phyloP scores from a whole-genome alignment of 345 rosid species.

The Eucalyptus erythrocorys region DNA sequence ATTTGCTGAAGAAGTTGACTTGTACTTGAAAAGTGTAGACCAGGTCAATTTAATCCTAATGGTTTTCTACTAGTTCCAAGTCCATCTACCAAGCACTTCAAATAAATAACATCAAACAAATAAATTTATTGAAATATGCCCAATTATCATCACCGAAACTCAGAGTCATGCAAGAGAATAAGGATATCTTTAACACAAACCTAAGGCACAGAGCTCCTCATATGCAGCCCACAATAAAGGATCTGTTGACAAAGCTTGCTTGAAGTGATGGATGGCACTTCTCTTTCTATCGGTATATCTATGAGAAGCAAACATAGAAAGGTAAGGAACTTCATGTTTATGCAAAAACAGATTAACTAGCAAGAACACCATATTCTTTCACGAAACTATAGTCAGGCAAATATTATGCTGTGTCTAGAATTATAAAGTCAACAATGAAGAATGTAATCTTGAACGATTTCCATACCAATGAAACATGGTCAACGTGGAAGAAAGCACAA shows the following conservation, averaged over 20 bases:
- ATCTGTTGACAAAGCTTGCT: slow-evolving; percentile 75
- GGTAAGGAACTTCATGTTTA: not conserved
- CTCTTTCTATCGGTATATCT: slow-evolving; percentile 94
- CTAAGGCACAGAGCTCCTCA: slow-evolving; percentile 87
- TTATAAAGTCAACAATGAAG: not conserved
- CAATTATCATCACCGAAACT: not conserved
- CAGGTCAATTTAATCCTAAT: not conserved
- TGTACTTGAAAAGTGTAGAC: not conserved
- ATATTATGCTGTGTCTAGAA: not conserved
- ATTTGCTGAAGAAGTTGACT: not conserved
- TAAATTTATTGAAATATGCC: not conserved
- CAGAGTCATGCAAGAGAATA: not conserved
- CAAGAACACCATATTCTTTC: not conserved
- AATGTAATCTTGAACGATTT: not conserved
- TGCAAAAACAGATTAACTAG: not conserved
- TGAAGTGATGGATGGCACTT: slow-evolving; percentile 71
- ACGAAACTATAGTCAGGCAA: not conserved
- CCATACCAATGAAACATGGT: not conserved
- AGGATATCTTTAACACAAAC: slow-evolving; percentile 20
- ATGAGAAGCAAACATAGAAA: not conserved
- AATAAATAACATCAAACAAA: not conserved
- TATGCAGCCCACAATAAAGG: slow-evolving; percentile 95
- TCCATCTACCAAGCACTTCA: not conserved
- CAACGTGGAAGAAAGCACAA: not conserved
- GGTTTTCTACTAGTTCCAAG: not conserved